Evolutionary conservation across 2,329 filamentous ascomycete genomes (phyloP).

Genomic region (Neonectria sp.): DNA sequence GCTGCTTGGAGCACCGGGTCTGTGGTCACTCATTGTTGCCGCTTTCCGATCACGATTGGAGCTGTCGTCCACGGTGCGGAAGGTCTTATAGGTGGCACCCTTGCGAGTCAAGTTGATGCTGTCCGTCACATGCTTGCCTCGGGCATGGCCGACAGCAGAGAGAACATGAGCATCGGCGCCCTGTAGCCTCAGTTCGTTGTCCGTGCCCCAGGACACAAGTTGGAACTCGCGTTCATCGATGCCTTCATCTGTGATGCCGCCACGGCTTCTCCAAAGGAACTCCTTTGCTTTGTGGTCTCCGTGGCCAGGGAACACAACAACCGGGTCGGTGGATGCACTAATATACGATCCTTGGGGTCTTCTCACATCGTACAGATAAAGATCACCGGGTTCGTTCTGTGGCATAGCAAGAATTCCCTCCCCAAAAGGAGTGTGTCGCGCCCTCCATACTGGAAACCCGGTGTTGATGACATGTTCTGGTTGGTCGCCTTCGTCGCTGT

Average conservation of each 20-base stretch:
- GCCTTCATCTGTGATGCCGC: conserved; percentile 75
- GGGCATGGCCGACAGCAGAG: conserved; percentile 79
- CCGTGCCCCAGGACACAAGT: conserved; percentile 92
- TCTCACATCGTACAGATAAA: conserved; percentile 86
- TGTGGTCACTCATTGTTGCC: conserved; percentile 74
- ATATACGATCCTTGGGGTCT: conserved; percentile 60
- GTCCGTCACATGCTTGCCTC: conserved; percentile 75
- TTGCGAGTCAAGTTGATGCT: conserved; percentile 83
- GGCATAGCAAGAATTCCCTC: conserved; percentile 91
- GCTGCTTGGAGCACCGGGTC: conserved; percentile 60
- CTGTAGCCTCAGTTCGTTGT: conserved; percentile 86
- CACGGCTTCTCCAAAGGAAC: conserved; percentile 89
- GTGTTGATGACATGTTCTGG: conserved; percentile 86
- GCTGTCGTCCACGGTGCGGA: conserved; percentile 78
- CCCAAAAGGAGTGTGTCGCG: conserved; percentile 92
- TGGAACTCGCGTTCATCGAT: conserved; percentile 91
- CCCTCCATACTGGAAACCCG: conserved; percentile 90
- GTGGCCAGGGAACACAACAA: conserved; percentile 73
- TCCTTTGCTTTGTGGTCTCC: conserved; percentile 84
- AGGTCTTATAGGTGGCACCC: conserved; percentile 88
- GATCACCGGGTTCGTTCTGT: conserved; percentile 86
- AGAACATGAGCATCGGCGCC: conserved; percentile 77
- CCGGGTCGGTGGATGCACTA: conserved; percentile 64
- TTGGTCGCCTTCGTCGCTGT: conserved; percentile 70
- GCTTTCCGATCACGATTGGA: conserved; percentile 70